These are phyloP conservation scores for Russula sp. DNA, from an alignment of 768 basidiomycete genomes.

Conservation along the genomic window DNA sequence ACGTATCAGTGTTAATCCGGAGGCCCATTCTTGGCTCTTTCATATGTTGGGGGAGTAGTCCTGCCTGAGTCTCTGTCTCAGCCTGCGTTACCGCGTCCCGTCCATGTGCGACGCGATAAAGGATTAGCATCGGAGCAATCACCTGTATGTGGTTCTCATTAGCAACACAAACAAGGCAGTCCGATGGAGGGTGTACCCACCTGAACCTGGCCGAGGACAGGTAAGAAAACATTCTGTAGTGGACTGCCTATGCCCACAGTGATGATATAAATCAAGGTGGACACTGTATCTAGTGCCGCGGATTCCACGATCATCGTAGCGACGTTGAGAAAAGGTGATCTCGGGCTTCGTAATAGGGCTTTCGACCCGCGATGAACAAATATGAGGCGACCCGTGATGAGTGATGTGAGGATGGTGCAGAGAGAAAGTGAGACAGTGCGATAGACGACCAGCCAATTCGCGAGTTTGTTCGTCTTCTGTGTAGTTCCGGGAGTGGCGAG, in stretches of 20 bases:
- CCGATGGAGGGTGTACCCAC: background rate
- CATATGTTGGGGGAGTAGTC: background rate
- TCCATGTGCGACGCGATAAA: conserved; percentile 19
- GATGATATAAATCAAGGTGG: conserved; percentile 19
- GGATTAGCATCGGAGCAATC: conserved; percentile 21
- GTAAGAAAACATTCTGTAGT: conserved; percentile 20
- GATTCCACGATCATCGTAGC: conserved; percentile 18
- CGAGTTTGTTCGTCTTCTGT: conserved; percentile 3
- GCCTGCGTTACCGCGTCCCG: conserved; percentile 5
- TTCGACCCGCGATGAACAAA: background rate
- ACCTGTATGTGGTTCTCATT: background rate
- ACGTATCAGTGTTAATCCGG: background rate
- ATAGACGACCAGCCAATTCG: conserved; percentile 21
- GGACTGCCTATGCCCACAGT: conserved; percentile 20
- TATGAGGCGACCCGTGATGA: conserved; percentile 18
- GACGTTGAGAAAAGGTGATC: conserved; percentile 1
- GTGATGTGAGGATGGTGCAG: conserved; percentile 15
- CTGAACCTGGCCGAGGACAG: conserved; percentile 22
- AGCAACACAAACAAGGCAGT: too few species aligned
- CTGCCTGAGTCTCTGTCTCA: background rate
- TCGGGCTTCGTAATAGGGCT: background rate
- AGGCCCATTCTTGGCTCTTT: background rate
- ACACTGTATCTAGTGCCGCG: conserved; percentile 18
- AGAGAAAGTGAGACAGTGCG: conserved; percentile 24
- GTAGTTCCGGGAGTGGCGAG: conserved; percentile 17